Conservation (phyloP, 305 asterid species). For the Plantago rigida region DNA sequence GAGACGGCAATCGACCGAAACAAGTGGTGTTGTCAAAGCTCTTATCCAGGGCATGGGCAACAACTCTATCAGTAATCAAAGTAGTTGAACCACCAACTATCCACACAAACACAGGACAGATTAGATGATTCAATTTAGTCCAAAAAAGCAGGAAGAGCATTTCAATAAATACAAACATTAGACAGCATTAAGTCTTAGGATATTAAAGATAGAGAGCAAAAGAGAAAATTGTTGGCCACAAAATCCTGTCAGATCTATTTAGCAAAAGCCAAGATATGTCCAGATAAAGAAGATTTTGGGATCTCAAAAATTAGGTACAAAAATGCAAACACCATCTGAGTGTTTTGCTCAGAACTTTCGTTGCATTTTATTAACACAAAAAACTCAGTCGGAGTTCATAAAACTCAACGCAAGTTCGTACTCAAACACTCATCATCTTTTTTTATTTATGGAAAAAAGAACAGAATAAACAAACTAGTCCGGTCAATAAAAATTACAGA, state of each 20-base stretch:
- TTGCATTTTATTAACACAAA: background rate
- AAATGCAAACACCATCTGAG: background rate
- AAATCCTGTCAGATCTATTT: slow-evolving; percentile 20
- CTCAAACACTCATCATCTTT: too few relatives aligned
- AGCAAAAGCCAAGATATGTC: slow-evolving; percentile 21
- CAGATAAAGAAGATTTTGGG: slow-evolving; percentile 20
- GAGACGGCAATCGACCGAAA: slow-evolving; percentile 23
- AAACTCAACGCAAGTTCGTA: too few relatives aligned
- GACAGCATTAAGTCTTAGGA: too few relatives aligned
- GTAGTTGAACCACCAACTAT: slow-evolving; percentile 31
- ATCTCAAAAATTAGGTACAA: slow-evolving; percentile 12
- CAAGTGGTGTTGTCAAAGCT: slow-evolving; percentile 19
- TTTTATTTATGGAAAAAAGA: too few relatives aligned
- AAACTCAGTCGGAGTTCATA: too few relatives aligned
- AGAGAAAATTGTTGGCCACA: background rate
- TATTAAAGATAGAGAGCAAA: background rate
- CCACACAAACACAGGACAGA: background rate
- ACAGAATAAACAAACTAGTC: too few relatives aligned
- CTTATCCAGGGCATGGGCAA: slow-evolving; percentile 22
- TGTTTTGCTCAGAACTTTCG: background rate
- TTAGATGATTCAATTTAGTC: background rate
- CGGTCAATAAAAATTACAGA: background rate
- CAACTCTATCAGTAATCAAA: slow-evolving; percentile 26
- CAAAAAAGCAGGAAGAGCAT: background rate
- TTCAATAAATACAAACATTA: background rate